These are phyloP conservation scores for Ramaria sp. DNA, from an alignment of 768 basidiomycete genomes.

Conservation along the genomic window DNA sequence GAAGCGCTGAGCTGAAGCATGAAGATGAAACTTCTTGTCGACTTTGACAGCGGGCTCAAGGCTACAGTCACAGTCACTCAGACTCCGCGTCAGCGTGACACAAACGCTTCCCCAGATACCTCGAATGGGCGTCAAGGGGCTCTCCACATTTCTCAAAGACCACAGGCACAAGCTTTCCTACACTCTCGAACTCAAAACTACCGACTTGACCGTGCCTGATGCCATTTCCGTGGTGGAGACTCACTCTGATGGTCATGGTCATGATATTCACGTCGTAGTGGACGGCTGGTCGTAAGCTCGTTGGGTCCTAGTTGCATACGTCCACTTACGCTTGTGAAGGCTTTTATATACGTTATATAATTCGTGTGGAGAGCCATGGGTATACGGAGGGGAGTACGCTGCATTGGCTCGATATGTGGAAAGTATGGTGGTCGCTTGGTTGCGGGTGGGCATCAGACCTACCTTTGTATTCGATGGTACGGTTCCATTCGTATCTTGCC, in stretches of 20 bases:
- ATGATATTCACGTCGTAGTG: slow-evolving; percentile 46
- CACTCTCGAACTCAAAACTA: slow-evolving; percentile 21
- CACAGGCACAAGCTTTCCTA: slow-evolving; percentile 30
- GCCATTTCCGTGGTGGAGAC: not conserved
- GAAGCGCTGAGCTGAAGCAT: too few species aligned
- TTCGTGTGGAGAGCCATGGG: slow-evolving; percentile 62
- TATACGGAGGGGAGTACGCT: slow-evolving; percentile 74
- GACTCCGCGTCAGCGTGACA: not conserved
- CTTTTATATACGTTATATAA: slow-evolving; percentile 66
- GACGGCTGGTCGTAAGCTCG: slow-evolving; percentile 78
- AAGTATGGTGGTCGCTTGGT: slow-evolving; percentile 54
- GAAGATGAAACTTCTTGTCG: too few species aligned
- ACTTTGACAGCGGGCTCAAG: too few species aligned
- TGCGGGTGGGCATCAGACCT: slow-evolving; percentile 49
- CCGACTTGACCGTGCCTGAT: not conserved
- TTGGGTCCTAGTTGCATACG: slow-evolving; percentile 7
- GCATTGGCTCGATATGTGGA: slow-evolving; percentile 41
- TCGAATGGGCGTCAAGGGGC: slow-evolving; percentile 41
- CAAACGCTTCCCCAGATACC: not conserved
- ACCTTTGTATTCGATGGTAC: slow-evolving; percentile 80
- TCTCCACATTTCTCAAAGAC: slow-evolving; percentile 41
- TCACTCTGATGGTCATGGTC: slow-evolving; percentile 4
- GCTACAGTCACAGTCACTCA: too few species aligned
- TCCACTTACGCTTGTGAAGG: slow-evolving; percentile 26
- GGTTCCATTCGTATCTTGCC: slow-evolving; percentile 10